Evolutionary conservation across 441 rosid species (phyloP).

Genomic region (Populus tomentosa): DNA sequence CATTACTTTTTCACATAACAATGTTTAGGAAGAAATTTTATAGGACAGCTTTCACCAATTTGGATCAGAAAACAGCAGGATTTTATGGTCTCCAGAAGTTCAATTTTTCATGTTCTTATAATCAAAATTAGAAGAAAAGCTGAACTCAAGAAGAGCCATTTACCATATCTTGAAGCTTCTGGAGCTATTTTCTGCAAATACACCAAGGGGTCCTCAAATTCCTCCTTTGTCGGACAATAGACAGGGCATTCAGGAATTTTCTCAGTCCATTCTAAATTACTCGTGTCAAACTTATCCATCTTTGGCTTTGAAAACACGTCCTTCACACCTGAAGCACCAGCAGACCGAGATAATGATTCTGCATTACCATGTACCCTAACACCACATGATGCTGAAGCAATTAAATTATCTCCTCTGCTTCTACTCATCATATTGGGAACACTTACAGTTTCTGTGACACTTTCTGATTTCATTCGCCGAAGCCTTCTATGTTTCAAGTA

Average conservation of each 20-base stretch:
- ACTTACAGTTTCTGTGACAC: constrained; percentile 40
- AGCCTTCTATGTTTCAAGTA: constrained; percentile 80
- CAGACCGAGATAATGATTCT: constrained; percentile 32
- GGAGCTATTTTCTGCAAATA: constrained; percentile 92
- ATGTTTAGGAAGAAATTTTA: neutral
- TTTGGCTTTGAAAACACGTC: constrained; percentile 52
- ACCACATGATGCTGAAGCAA: constrained; percentile 79
- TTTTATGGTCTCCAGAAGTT: neutral
- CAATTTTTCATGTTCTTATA: neutral
- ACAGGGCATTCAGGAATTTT: constrained; percentile 94
- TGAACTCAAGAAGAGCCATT: neutral
- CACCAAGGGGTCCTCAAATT: constrained; percentile 94
- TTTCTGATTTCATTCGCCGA: constrained; percentile 59
- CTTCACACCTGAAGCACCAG: constrained; percentile 39
- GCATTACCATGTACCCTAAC: constrained; percentile 53
- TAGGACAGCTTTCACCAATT: neutral
- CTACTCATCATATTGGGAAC: constrained; percentile 49
- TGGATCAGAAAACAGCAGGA: neutral
- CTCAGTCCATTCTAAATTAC: constrained; percentile 86
- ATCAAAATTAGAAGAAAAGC: neutral
- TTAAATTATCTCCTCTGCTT: constrained; percentile 86
- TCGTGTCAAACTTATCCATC: constrained; percentile 69
- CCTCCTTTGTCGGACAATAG: constrained; percentile 83
- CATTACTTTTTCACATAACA: neutral
- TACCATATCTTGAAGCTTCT: constrained; percentile 97